Conservation (phyloP, 257 asterid genomes). For the Ilex aquifolium region DNA sequence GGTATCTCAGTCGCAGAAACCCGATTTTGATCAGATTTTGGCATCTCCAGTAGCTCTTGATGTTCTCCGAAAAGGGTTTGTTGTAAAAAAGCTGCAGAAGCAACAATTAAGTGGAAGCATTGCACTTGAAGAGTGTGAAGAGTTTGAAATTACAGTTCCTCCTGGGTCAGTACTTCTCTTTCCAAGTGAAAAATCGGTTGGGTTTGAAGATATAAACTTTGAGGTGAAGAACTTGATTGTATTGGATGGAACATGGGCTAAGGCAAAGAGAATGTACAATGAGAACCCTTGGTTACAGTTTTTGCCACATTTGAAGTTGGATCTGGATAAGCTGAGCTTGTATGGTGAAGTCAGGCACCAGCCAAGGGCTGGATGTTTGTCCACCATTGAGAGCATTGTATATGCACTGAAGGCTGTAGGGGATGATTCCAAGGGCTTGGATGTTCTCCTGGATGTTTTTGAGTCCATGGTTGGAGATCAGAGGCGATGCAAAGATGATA, state of each 20-base stretch:
- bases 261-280: slow-evolving; percentile 83
- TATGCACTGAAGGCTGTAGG: slow-evolving; percentile 75
- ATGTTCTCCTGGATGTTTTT: slow-evolving; percentile 63
- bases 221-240: slow-evolving; percentile 75
- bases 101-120: slow-evolving; percentile 25
- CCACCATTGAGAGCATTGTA: slow-evolving; percentile 92
- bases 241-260: slow-evolving; percentile 89
- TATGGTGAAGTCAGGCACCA: slow-evolving; percentile 84
- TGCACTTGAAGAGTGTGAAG: slow-evolving; percentile 37
- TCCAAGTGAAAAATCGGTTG: slow-evolving; percentile 61
- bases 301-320: slow-evolving; percentile 75
- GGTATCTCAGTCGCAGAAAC: slow-evolving; percentile 8
- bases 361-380: slow-evolving; percentile 73
- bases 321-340: slow-evolving; percentile 52
- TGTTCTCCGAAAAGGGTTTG: slow-evolving; percentile 39
- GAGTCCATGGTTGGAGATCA: slow-evolving; percentile 89
- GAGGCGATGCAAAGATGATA: slow-evolving; percentile 58
- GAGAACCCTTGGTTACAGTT: slow-evolving; percentile 88
- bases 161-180: slow-evolving; percentile 69
- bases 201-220: slow-evolving; percentile 30
- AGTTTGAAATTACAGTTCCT: slow-evolving; percentile 50
- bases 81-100: slow-evolving; percentile 41
- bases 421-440: slow-evolving; percentile 50
- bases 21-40: slow-evolving; percentile 31
- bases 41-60: slow-evolving; percentile 20